Evolutionary conservation across 441 rosid genomes (phyloP).

Genomic region (Viola pubescens): DNA sequence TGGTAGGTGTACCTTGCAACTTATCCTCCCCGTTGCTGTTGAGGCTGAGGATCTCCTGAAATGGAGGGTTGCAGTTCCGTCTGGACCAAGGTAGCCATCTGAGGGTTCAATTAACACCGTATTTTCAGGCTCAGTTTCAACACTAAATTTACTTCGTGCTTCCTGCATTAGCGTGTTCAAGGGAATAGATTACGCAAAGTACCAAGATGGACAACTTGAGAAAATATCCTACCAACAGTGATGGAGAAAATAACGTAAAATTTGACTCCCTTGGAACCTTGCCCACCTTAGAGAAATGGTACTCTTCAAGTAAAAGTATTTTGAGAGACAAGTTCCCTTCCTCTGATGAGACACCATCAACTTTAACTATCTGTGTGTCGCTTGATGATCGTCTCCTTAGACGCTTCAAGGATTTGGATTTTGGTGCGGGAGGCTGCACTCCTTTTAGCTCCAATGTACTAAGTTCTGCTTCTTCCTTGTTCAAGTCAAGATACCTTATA

Average conservation of each 20-base stretch:
- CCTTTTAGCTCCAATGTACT: constrained; percentile 80
- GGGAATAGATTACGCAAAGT: constrained; percentile 5
- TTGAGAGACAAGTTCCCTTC: constrained; percentile 58
- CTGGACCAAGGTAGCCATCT: constrained; percentile 62
- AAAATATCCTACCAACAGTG: neutral
- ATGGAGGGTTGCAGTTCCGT: constrained; percentile 60
- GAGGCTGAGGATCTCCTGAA: constrained; percentile 50
- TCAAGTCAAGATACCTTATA: constrained; percentile 67
- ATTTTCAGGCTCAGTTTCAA: constrained; percentile 70
- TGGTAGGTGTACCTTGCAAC: constrained; percentile 58
- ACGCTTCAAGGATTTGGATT: constrained; percentile 60
- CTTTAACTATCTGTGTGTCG: constrained; percentile 55
- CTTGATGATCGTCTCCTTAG: constrained; percentile 62
- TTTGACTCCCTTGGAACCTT: neutral
- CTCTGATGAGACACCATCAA: constrained; percentile 47
- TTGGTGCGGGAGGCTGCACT: constrained; percentile 65
- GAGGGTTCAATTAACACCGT: constrained; percentile 42
- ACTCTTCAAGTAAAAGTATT: constrained; percentile 66
- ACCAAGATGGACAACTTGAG: neutral
- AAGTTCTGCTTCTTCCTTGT: constrained; percentile 45
- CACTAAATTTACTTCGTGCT: constrained; percentile 68
- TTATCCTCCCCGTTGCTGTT: constrained; percentile 54
- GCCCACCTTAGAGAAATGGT: constrained; percentile 85
- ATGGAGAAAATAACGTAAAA: neutral
- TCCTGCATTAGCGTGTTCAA: constrained; percentile 41